These are phyloP conservation scores for Liriodendron chinense DNA, from an alignment of 164 flowering plant species.

Conservation along the genomic window DNA sequence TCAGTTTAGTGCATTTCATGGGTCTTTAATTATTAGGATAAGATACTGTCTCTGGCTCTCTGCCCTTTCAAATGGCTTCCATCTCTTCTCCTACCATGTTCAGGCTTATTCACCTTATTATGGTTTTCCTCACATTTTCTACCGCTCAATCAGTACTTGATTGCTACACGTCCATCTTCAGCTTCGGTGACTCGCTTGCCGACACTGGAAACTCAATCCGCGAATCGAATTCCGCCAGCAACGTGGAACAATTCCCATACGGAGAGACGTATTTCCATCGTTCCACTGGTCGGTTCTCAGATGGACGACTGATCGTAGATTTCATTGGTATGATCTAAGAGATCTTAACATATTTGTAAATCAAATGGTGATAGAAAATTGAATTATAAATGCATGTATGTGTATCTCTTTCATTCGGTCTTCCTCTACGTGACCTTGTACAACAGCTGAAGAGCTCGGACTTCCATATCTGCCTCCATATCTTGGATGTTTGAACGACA, in stretches of 20 bases:
- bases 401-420: background rate
- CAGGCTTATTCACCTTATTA: too few species aligned
- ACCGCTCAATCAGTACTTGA: background rate
- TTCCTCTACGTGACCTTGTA: background rate
- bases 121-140: too few species aligned
- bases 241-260: conserved; percentile 21
- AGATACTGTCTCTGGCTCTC: background rate
- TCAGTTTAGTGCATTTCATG: too few species aligned
- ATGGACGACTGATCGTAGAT: conserved; percentile 38
- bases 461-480: conserved; percentile 42
- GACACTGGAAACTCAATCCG: conserved; percentile 30
- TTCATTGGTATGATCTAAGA: conserved; percentile 15
- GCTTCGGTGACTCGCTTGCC: conserved; percentile 40
- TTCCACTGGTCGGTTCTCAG: conserved; percentile 38
- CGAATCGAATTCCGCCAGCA: background rate
- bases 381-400: background rate
- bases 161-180: conserved; percentile 19
- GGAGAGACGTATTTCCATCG: conserved; percentile 34
- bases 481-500: conserved; percentile 4
- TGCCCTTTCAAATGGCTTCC: too few species aligned
- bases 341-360: too few species aligned
- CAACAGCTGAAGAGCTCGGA: conserved; percentile 17
- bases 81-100: too few species aligned
- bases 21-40: too few species aligned
- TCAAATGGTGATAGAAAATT: too few species aligned